Base-by-base conservation (phyloP, 257 asterid genomes). In the Nicotiana knightiana region DNA sequence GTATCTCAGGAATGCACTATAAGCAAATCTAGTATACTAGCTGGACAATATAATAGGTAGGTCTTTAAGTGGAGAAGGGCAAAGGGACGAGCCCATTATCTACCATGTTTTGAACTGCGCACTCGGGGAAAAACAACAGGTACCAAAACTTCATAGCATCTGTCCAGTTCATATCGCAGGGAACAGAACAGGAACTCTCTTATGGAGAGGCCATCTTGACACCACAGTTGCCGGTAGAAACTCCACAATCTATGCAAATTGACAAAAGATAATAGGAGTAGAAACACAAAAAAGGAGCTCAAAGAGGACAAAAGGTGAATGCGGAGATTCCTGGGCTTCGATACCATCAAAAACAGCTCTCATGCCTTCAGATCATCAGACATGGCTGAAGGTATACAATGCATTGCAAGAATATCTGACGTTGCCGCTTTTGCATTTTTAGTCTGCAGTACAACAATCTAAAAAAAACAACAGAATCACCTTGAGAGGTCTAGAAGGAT, bases 321-420 rank as follows among this genome's bases (percentile, higher is more conserved):
- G n/a, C 24, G 77, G 79, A 48, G 79, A 24, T 6, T 24, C 61
- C 61, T 24, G 54, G 0, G 62, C 79, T 46, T 73, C 61, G 61
- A 73, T 13, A 48, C 2, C 79, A 73, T 24, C 78, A 70, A 18
- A 21, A 70, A 70, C 35, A 39, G 55, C 37, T 59, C 66, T 84
- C 82, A 84, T 9, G 79, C 17, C 82, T 84, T 84, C 46, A 84
- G 84, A 82, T 84, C 86, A 66, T 82, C 84, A n/a, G 87, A 84
- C 79, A 84, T 86, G 68, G 87, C 84, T 32, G 83, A 82, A 79
- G 84, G 87, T 76, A 86, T 84, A 46, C 83, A 66, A 43, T 86
- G 86, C 71, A 57, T 82, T 28, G 84, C 67, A 55, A 86, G 84
- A 76, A 84, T 86, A 67, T 84, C 84, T 59, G 77, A 30, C 5